Conservation (phyloP, 2,329 filamentous ascomycete species). For the Didymellaceae sp. region DNA sequence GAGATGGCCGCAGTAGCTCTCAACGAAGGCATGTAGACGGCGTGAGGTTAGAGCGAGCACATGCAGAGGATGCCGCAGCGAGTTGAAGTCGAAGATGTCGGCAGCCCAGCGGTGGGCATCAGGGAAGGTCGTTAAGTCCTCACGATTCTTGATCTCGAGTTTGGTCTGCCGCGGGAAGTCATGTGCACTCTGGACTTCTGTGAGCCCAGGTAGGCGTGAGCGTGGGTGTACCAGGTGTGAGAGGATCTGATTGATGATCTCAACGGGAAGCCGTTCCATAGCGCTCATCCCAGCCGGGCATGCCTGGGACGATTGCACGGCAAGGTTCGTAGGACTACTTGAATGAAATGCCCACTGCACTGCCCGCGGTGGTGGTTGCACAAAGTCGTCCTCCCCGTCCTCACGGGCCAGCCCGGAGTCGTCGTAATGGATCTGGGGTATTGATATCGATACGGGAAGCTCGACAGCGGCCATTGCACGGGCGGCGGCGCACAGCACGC, state of each 20-base stretch:
- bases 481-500: neutral
- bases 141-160: slow-evolving; percentile 27
- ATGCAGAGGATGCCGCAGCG: slow-evolving; percentile 37
- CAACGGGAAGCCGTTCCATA: slow-evolving; percentile 36
- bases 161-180: slow-evolving; percentile 25
- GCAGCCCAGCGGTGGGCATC: slow-evolving; percentile 36
- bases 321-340: neutral
- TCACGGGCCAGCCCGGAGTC: slow-evolving; percentile 2
- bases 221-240: slow-evolving; percentile 37
- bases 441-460: neutral
- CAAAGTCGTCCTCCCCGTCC: neutral
- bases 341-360: no score
- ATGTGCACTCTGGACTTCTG: slow-evolving; percentile 35
- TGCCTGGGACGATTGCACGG: neutral
- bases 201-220: slow-evolving; percentile 39
- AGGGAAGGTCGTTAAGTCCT: slow-evolving; percentile 30
- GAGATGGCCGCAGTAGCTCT: slow-evolving; percentile 36
- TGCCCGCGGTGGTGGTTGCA: neutral
- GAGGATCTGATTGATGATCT: slow-evolving; percentile 39
- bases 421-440: neutral
- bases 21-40: slow-evolving; percentile 28
- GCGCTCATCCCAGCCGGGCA: slow-evolving; percentile 10
- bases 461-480: slow-evolving; percentile 1
- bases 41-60: slow-evolving; percentile 34
- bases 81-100: slow-evolving; percentile 36